Evolutionary conservation across 257 asterid genomes (phyloP).

Genomic region (Nicotiana undulata): DNA sequence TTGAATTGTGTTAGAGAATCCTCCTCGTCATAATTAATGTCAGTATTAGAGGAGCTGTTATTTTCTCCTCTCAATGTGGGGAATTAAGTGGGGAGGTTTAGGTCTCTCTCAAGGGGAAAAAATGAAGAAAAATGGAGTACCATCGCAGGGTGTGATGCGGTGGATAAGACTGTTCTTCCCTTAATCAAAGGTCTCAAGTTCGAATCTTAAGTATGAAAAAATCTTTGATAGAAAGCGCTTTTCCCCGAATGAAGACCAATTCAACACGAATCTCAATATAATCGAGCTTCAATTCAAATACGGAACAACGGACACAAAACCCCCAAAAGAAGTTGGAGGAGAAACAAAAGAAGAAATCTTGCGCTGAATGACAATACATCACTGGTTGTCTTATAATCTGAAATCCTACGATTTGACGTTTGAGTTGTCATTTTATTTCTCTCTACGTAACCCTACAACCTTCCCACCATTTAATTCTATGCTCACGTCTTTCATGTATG

Average conservation of each 20-base stretch:
- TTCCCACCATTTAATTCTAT: background rate
- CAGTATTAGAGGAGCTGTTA: background rate
- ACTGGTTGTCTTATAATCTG: constrained; percentile 69
- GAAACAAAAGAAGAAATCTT: background rate
- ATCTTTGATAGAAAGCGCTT: too few species aligned
- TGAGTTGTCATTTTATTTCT: constrained; percentile 49
- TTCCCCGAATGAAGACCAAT: too few species aligned
- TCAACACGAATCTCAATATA: too few species aligned
- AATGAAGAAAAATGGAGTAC: background rate
- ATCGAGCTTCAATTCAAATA: too few species aligned
- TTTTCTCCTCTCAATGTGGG: background rate
- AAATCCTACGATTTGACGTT: constrained; percentile 55
- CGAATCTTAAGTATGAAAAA: too few species aligned
- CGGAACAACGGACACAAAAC: too few species aligned
- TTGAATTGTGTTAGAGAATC: background rate
- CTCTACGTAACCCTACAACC: background rate
- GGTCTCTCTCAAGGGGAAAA: background rate
- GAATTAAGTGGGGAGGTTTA: background rate
- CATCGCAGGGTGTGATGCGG: too few species aligned
- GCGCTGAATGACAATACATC: constrained; percentile 59
- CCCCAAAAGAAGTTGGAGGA: background rate
- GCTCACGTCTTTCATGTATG: background rate
- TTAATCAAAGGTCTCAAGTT: too few species aligned
- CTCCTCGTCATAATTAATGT: background rate
- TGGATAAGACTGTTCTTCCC: too few species aligned